phyloP scores from a whole-genome alignment of 2,329 filamentous ascomycete species.

The Torrubiella hemipterigena region DNA sequence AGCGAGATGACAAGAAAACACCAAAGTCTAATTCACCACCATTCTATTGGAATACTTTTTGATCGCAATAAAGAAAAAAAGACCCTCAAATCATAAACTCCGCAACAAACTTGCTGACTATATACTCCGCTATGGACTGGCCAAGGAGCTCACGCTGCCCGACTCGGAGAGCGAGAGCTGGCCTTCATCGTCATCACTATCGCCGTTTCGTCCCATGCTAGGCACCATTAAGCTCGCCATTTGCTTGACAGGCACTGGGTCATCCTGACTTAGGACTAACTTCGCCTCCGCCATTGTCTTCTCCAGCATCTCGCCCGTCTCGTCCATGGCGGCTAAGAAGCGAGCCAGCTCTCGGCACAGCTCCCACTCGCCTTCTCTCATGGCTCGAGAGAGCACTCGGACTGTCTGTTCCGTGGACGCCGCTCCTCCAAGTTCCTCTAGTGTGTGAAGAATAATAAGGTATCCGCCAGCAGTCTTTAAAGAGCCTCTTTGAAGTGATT shows the following conservation, averaged over 20 bases:
- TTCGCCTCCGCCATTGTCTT: constrained; percentile 57
- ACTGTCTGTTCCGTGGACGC: constrained; percentile 68
- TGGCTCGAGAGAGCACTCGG: constrained; percentile 67
- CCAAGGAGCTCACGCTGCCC: constrained; percentile 19
- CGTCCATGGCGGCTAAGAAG: constrained; percentile 89
- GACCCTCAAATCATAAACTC: too few relatives aligned
- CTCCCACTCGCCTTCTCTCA: constrained; percentile 83
- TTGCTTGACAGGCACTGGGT: too few relatives aligned
- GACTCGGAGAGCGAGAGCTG: constrained; percentile 22
- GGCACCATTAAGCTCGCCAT: too few relatives aligned
- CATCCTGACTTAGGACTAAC: constrained; percentile 18
- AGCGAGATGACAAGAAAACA: too few relatives aligned
- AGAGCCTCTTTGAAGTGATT: constrained; percentile 71
- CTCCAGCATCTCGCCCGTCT: constrained; percentile 66
- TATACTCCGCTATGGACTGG: constrained; percentile 5
- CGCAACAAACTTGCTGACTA: too few relatives aligned
- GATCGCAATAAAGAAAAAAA: not conserved
- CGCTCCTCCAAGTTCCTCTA: constrained; percentile 56
- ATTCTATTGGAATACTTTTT: constrained; percentile 1
- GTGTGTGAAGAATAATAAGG: constrained; percentile 83
- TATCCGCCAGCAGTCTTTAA: constrained; percentile 95
- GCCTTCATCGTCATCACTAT: constrained; percentile 22
- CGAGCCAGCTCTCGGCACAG: constrained; percentile 87
- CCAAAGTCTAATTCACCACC: not conserved
- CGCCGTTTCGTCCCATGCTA: constrained; percentile 20